phyloP scores from a whole-genome alignment of 495 filamentous ascomycete species.

The Penicillium turbatum region DNA sequence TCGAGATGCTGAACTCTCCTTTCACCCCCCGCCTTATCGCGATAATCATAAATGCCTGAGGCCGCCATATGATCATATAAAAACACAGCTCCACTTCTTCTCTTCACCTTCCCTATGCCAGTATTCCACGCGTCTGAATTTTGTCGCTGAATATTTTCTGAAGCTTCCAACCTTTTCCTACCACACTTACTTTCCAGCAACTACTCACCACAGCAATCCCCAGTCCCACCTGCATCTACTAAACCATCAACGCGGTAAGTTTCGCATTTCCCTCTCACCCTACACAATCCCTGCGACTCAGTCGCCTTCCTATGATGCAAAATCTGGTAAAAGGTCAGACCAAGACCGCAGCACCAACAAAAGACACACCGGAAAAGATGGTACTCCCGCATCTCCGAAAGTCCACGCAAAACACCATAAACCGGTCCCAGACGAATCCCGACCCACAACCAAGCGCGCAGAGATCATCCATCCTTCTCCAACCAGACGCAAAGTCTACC shows the following conservation, averaged over 20 bases:
- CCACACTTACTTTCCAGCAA: not conserved
- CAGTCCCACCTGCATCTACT: not conserved
- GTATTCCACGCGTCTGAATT: not conserved
- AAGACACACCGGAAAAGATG: constrained; percentile 19
- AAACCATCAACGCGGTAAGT: constrained; percentile 1
- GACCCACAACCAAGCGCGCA: not conserved
- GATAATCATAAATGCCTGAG: constrained; percentile 11
- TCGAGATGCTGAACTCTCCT: constrained; percentile 4
- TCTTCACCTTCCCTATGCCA: not conserved
- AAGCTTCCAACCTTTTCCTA: not conserved
- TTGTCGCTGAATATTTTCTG: not conserved
- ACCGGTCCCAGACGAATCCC: constrained; percentile 4
- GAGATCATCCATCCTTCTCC: not conserved
- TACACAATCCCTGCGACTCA: constrained; percentile 4
- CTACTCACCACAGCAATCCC: not conserved
- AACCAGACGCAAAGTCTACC: not conserved
- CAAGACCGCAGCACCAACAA: constrained; percentile 18
- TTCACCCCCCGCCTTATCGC: constrained; percentile 26
- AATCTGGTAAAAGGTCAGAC: constrained; percentile 64
- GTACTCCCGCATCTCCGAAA: constrained; percentile 16
- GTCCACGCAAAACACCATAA: not conserved
- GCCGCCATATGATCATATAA: not conserved
- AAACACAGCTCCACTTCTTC: not conserved
- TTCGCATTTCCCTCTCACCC: not conserved
- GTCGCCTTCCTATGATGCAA: constrained; percentile 49